These are phyloP conservation scores for Pythium scleroteichum DNA, from an alignment of 352 stramenopile species.

Conservation along the genomic window DNA sequence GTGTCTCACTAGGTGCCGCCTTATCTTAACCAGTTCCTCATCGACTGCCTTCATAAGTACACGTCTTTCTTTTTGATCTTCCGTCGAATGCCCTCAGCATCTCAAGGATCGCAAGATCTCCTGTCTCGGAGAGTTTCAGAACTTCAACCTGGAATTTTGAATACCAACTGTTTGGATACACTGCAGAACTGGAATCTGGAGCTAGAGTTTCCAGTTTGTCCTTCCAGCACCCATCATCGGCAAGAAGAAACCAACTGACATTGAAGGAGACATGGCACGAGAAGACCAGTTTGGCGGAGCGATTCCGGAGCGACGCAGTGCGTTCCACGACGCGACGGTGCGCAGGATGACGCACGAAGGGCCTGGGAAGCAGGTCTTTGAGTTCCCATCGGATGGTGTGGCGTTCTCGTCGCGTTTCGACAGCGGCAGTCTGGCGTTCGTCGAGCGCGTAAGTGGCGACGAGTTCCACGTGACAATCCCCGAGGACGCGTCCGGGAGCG, in stretches of 20 bases:
- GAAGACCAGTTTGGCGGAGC: neutral
- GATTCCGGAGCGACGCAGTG: neutral
- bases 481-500: conserved; percentile 40
- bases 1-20: conserved; percentile 50
- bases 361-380: conserved; percentile 33
- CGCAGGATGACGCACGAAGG: conserved; percentile 19
- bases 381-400: conserved; percentile 36
- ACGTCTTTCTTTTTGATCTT: no score
- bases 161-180: neutral
- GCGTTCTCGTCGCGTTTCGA: conserved; percentile 44
- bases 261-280: conserved; percentile 6
- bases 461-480: conserved; percentile 42
- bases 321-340: neutral
- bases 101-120: no score
- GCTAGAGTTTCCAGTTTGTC: conserved; percentile 6
- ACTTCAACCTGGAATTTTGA: conserved; percentile 7
- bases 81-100: no score
- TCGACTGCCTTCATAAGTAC: no score
- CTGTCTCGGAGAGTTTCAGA: neutral
- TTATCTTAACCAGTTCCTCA: no score
- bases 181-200: conserved; percentile 1
- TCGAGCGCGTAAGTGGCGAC: conserved; percentile 12
- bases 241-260: neutral
- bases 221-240: neutral
- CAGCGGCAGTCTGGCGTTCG: conserved; percentile 33